These are phyloP conservation scores for Taphrina flavorubra DNA, from an alignment of 1,139 yeast species.

Conservation along the genomic window DNA sequence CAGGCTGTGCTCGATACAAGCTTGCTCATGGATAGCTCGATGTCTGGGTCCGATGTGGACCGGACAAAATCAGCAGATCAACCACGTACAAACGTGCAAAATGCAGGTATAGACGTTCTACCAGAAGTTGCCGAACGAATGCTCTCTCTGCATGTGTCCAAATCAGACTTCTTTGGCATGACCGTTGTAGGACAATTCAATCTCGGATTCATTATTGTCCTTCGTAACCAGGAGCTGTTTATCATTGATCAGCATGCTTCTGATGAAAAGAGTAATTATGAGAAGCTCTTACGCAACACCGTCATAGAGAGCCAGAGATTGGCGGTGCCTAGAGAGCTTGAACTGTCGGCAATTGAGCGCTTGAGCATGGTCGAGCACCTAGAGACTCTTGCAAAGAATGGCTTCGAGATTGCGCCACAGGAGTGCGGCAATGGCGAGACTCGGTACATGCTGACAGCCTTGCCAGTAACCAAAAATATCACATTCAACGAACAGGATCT, in stretches of 20 bases:
- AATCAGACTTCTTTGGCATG: slow-evolving; percentile 73
- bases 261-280: slow-evolving; percentile 92
- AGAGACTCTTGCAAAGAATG: slow-evolving; percentile 69
- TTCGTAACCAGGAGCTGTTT: slow-evolving; percentile 63
- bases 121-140: slow-evolving; percentile 61
- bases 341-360: slow-evolving; percentile 79
- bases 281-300: slow-evolving; percentile 63
- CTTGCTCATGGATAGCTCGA: not conserved
- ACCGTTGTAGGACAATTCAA: slow-evolving; percentile 88
- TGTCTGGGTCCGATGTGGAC: not conserved
- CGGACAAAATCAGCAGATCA: not conserved
- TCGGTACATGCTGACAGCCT: slow-evolving; percentile 62
- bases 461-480: slow-evolving; percentile 76
- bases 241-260: slow-evolving; percentile 97
- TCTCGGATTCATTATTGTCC: slow-evolving; percentile 81
- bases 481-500: slow-evolving; percentile 59
- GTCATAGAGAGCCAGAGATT: slow-evolving; percentile 70
- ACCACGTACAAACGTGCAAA: not conserved
- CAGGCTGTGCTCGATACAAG: not conserved
- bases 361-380: slow-evolving; percentile 66
- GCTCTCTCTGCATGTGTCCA: slow-evolving; percentile 62
- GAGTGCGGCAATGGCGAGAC: slow-evolving; percentile 51
- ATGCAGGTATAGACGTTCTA: slow-evolving; percentile 45
- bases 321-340: slow-evolving; percentile 68
- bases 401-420: slow-evolving; percentile 66